Percentiles rank a stretch among this genome's conserved stretches.
phyloP scores from a whole-genome alignment of 2,329 filamentous ascomycete species.

The Aspergillus fischeri region DNA sequence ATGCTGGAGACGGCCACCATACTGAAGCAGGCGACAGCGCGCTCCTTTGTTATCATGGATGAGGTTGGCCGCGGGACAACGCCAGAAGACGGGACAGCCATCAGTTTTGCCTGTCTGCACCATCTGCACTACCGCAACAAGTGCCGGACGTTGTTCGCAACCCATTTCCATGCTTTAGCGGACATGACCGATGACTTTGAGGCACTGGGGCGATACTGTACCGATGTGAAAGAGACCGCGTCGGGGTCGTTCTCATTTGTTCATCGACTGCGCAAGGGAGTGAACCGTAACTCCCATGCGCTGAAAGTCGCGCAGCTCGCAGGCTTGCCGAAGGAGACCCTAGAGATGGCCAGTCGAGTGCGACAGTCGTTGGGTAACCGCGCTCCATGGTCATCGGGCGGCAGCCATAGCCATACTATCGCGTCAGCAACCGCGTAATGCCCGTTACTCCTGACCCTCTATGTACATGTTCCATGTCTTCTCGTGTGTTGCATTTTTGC shows the following conservation, averaged over 20 bases:
- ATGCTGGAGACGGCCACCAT: conserved; percentile 97
- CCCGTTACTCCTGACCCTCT: not conserved
- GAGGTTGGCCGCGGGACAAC: conserved; percentile 94
- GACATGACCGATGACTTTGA: conserved; percentile 65
- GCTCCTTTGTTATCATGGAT: conserved; percentile 96
- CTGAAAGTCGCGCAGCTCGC: conserved; percentile 90
- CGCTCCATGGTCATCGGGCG: not conserved
- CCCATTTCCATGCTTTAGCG: conserved; percentile 83
- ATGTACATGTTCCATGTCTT: not conserved
- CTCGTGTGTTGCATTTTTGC: not conserved
- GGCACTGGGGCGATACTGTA: conserved; percentile 73
- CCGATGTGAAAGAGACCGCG: conserved; percentile 74
- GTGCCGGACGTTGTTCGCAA: conserved; percentile 84
- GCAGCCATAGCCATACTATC: not conserved
- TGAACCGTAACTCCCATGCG: conserved; percentile 85
- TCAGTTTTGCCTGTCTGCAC: conserved; percentile 82
- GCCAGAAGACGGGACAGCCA: conserved; percentile 82
- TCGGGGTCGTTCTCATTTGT: conserved; percentile 75
- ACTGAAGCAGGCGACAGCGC: conserved; percentile 73
- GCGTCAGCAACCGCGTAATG: not conserved
- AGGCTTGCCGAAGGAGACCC: conserved; percentile 69
- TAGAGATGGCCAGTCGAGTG: conserved; percentile 62
- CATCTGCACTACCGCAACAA: conserved; percentile 75
- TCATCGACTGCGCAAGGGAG: conserved; percentile 73
- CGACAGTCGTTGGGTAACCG: conserved; percentile 30